phyloP scores from a whole-genome alignment of 1,139 yeast genomes.

The Sugiyamaella grinbergsii region DNA sequence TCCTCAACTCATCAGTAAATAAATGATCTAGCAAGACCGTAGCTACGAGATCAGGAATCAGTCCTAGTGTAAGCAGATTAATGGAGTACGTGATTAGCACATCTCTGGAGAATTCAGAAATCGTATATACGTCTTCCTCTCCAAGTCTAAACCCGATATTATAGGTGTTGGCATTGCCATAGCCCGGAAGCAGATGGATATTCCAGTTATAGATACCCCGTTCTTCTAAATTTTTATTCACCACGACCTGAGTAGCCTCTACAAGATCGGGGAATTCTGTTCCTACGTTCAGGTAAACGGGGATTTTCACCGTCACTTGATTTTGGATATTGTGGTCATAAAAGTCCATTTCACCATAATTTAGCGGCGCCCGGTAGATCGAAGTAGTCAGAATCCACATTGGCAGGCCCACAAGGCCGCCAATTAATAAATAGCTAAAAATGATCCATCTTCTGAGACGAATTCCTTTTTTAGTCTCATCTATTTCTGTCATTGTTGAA shows the following conservation, averaged over 20 bases:
- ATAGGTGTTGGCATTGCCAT: conserved; percentile 36
- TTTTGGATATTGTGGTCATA: conserved; percentile 45
- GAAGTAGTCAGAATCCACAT: conserved; percentile 71
- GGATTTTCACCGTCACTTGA: conserved; percentile 53
- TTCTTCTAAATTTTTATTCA: conserved; percentile 39
- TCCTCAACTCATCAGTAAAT: conserved; percentile 51
- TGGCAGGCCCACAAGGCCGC: conserved; percentile 62
- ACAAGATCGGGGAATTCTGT: conserved; percentile 48
- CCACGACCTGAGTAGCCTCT: conserved; percentile 48
- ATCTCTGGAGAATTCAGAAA: conserved; percentile 45
- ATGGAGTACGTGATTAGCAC: conserved; percentile 53
- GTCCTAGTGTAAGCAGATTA: conserved; percentile 55
- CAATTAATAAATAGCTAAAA: conserved; percentile 17
- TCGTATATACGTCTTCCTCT: conserved; percentile 39
- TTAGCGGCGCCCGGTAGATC: conserved; percentile 74
- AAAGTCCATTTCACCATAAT: conserved; percentile 54
- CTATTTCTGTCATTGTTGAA: neutral
- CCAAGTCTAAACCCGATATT: conserved; percentile 39
- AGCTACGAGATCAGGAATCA: conserved; percentile 61
- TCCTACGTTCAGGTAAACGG: conserved; percentile 52
- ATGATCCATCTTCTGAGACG: conserved; percentile 16
- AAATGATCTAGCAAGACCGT: conserved; percentile 60
- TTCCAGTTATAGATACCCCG: conserved; percentile 37
- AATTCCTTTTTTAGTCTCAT: conserved; percentile 6
- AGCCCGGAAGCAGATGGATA: conserved; percentile 37